A percentile compares a stretch with the other conserved stretches of the same genome.
These are phyloP conservation scores for Neurospora pannonica DNA, from an alignment of 495 filamentous ascomycete species.

Conservation along the genomic window DNA sequence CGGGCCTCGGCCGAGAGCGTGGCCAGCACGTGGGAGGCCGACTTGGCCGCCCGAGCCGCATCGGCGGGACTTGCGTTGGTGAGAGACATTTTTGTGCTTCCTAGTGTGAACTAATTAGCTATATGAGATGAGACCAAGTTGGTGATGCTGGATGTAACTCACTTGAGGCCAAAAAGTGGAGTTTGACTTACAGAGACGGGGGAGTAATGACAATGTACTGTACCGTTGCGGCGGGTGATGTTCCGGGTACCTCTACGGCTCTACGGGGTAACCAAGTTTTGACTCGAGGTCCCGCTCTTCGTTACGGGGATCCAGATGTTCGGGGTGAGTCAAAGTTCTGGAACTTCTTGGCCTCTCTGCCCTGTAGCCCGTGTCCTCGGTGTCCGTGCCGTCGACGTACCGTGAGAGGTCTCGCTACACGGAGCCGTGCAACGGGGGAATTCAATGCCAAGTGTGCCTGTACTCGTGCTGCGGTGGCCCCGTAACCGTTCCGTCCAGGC, in stretches of 20 bases:
- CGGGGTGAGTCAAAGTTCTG: background rate
- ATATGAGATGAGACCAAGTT: background rate
- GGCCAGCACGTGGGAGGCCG: slow-evolving; percentile 60
- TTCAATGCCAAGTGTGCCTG: background rate
- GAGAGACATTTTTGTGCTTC: slow-evolving; percentile 51
- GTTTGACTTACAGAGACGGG: background rate
- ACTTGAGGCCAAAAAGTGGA: background rate
- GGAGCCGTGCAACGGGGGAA: background rate
- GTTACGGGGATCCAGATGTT: background rate
- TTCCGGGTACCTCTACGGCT: background rate
- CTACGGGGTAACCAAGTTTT: background rate
- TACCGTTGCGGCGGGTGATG: background rate
- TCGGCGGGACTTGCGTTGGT: slow-evolving; percentile 61
- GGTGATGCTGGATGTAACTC: background rate
- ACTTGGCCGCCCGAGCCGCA: slow-evolving; percentile 58
- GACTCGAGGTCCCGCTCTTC: background rate
- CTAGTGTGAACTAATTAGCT: background rate
- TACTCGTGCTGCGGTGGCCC: background rate
- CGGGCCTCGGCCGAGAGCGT: slow-evolving; percentile 54
- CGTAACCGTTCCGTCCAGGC: background rate
- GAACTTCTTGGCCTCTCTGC: background rate
- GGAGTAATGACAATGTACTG: background rate
- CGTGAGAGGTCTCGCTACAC: background rate
- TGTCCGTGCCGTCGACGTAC: background rate
- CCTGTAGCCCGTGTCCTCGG: background rate